Base-by-base conservation (phyloP, 805 yeast species). In the Saccharomycopsis babjevae region DNA sequence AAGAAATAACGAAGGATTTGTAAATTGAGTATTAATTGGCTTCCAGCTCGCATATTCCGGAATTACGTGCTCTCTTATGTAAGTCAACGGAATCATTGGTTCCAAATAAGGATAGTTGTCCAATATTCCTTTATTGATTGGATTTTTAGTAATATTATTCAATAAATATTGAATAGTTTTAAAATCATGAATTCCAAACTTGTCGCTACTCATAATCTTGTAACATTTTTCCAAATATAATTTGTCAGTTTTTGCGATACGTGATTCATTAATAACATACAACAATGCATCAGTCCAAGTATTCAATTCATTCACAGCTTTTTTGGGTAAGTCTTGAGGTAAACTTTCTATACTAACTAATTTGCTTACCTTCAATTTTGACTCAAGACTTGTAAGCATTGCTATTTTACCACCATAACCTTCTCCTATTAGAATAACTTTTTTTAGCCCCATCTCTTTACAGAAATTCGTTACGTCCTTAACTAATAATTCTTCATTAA, bases 341-440 rank as follows among this genome's bases (percentile, higher is more conserved):
- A 63, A 42, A 32, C 52, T 55, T 13, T 61, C 64, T 13, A 63
- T 20, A 5, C 55, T 46, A 1, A 61, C 64, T 38, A 63, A 43
- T 38, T 61, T 63, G 25, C 52, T 22, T 20, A 62, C 50, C 13
- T 62, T 54, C 18, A 59, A 34, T 2, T 54, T 57, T 5, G 28
- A 18, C 11, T 38, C 25, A 28, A 63, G 42, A 18, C 57, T 34
- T 4, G 62, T 40, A 8, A 57, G 34, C 63, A 63, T 58, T 2
- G 58, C 59, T 13, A 63, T 50, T 36, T 32, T 46, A 1, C 64
- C 66, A 3, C 66, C 66, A 13, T 61, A 54, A 4, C 66, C 66
- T 15, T 63, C 64, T 7, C 66, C 66, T 11, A 63, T 50, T 6
- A 63, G 22, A 15, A 54, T 54, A 43, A 61, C 56, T 18, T 61